Evolutionary conservation across 2,329 filamentous ascomycete genomes (phyloP).

Genomic region (Arthrobotrys entomopaga): DNA sequence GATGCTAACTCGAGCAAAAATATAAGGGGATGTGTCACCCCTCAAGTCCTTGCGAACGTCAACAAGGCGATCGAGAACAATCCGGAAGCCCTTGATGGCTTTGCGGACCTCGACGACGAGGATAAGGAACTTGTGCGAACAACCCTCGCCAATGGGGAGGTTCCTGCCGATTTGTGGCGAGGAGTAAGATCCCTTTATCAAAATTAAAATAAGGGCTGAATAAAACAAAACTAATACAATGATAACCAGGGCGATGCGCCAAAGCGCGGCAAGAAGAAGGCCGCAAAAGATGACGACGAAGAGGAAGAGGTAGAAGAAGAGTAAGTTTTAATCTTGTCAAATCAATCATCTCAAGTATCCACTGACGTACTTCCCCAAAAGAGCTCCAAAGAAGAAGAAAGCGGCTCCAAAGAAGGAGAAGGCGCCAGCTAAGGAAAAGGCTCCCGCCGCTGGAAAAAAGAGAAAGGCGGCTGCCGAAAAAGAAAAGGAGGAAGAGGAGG

Average conservation of each 20-base stretch:
- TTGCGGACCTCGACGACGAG: slow-evolving; percentile 38
- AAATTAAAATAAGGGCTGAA: no score
- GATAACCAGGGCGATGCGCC: slow-evolving; percentile 17
- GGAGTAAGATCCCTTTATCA: slow-evolving; percentile 21
- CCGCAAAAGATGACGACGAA: slow-evolving; percentile 24
- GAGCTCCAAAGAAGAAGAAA: slow-evolving; percentile 42
- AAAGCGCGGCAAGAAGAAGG: slow-evolving; percentile 31
- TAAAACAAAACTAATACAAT: no score
- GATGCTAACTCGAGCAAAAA: neutral
- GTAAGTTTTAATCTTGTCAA: slow-evolving; percentile 25
- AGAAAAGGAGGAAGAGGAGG: slow-evolving; percentile 13
- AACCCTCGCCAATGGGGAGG: slow-evolving; percentile 43
- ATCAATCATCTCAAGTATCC: neutral
- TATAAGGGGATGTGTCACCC: slow-evolving; percentile 53
- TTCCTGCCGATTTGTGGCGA: slow-evolving; percentile 48
- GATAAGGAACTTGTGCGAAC: slow-evolving; percentile 34
- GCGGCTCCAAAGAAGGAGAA: slow-evolving; percentile 39
- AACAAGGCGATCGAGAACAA: slow-evolving; percentile 35
- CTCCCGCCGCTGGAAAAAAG: slow-evolving; percentile 19
- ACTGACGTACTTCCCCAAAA: slow-evolving; percentile 1
- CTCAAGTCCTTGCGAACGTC: slow-evolving; percentile 42
- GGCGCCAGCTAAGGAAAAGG: slow-evolving; percentile 34
- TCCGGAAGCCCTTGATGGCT: slow-evolving; percentile 43
- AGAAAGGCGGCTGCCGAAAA: slow-evolving; percentile 22
- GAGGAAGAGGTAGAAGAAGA: slow-evolving; percentile 39